Conservation (phyloP, 768 basidiomycete species). For the Rickenella mellea region DNA sequence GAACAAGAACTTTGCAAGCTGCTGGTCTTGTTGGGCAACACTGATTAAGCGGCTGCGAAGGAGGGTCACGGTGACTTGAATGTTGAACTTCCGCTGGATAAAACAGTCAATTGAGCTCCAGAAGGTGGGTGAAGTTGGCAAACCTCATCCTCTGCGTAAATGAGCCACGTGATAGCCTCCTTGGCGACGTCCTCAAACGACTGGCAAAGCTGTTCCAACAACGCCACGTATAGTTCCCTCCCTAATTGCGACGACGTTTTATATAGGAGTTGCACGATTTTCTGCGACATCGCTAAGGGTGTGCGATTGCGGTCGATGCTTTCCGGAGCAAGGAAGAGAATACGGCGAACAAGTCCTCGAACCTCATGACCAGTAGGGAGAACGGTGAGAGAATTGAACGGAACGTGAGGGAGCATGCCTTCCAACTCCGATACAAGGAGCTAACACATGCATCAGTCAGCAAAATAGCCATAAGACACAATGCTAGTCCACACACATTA, state of each 20-base stretch:
- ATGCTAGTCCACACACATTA: conserved; percentile 35
- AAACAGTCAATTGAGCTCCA: conserved; percentile 8
- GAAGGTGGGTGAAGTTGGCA: neutral
- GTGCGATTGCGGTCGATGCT: conserved; percentile 76
- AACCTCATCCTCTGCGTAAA: conserved; percentile 95
- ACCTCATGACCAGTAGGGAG: conserved; percentile 82
- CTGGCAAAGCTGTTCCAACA: conserved; percentile 84
- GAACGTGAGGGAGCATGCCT: conserved; percentile 66
- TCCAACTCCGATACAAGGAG: conserved; percentile 60
- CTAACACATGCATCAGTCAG: conserved; percentile 23
- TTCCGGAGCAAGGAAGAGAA: conserved; percentile 73
- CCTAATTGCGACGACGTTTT: conserved; percentile 80
- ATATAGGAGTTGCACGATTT: conserved; percentile 91
- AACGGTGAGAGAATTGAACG: conserved; percentile 55
- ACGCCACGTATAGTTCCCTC: conserved; percentile 84
- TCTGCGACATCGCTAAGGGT: conserved; percentile 88
- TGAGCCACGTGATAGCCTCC: conserved; percentile 93
- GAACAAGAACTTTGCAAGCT: conserved; percentile 77
- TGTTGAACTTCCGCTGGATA: conserved; percentile 85
- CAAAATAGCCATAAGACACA: neutral
- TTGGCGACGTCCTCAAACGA: conserved; percentile 88
- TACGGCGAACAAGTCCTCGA: conserved; percentile 74
- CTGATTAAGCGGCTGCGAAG: conserved; percentile 77
- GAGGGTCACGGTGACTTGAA: conserved; percentile 85
- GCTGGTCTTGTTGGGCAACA: conserved; percentile 73